Base-by-base conservation (phyloP, 2,329 filamentous ascomycete genomes). In the Exophiala bonariae region DNA sequence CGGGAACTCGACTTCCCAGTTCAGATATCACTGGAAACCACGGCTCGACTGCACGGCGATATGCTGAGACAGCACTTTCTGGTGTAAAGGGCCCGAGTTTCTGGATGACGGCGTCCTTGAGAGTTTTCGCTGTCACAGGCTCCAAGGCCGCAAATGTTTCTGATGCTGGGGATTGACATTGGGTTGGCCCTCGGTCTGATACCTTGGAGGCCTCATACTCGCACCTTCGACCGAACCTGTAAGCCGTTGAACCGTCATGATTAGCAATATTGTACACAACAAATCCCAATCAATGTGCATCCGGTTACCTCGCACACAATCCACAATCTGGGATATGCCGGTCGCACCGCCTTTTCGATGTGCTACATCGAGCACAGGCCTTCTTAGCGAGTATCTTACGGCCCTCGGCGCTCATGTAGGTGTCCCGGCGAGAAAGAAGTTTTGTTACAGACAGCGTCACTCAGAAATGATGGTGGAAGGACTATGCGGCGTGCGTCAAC, bases 281-380 rank as follows among this genome's bases (percentile, higher is more conserved):
- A n/a, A n/a, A n/a, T n/a, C n/a, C n/a, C n/a, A n/a, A n/a, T n/a
- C n/a, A n/a, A n/a, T n/a, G n/a, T n/a, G n/a, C n/a, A n/a, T n/a
- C n/a, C n/a, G 19, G 10, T 26, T 40, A 45, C 43, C 33, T 45
- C 39, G 33, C 37, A 26, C 43, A 45, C 22, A 45, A 33, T 31
- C 43, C 43, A 16, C 43, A 45, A 8, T n/a, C 22, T 18, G 43
- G 43, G 6, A 31, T 16, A 10, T 18, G 19, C 13, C 20, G 23
- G 34, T 45, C 43, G 26, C 43, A 45, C 22, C 43, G 33, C 34
- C 43, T 45, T 39, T 45, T 45, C 20, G 23, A 22, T 4, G 33
- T 33, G 19, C 43, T 45, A 33, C 43, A 45, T 45, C 43, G 33
- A 14, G 18, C 30, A 26, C 43, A 45, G 28, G 43, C 43, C 28